phyloP scores from a whole-genome alignment of 176 grass and related monocot genomes.

The Stipa capillata region DNA sequence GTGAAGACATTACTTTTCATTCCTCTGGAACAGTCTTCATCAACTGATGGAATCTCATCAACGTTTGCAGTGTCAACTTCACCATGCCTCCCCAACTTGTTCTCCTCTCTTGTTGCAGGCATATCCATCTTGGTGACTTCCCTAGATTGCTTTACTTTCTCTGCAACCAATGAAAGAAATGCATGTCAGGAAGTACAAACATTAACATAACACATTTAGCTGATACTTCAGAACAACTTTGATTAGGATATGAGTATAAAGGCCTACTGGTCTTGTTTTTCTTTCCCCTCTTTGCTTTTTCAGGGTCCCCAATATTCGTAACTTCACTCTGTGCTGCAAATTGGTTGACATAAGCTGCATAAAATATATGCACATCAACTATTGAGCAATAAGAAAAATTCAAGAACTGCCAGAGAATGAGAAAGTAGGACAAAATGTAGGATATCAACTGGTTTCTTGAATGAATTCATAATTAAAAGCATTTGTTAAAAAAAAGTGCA shows the following conservation, averaged over 20 bases:
- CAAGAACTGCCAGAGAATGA: neutral
- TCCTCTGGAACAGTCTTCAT: conserved; percentile 86
- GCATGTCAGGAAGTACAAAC: neutral
- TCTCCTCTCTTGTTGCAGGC: conserved; percentile 15
- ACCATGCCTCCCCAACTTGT: conserved; percentile 23
- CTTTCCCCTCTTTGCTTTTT: conserved; percentile 37
- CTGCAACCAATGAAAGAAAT: conserved; percentile 25
- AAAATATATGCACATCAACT: conserved; percentile 2
- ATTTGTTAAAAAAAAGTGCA: conserved; percentile 1
- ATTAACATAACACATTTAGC: neutral
- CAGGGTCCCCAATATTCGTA: conserved; percentile 29
- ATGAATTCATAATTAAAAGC: neutral
- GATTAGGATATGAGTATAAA: neutral
- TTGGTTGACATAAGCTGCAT: conserved; percentile 18
- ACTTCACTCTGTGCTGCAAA: conserved; percentile 15
- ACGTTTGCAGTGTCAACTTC: conserved; percentile 37
- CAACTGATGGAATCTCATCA: conserved; percentile 51
- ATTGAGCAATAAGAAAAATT: neutral
- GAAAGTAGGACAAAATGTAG: neutral
- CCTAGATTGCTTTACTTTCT: conserved; percentile 51
- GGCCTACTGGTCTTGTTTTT: conserved; percentile 48
- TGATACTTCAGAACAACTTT: conserved; percentile 2
- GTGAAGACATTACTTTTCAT: conserved; percentile 69
- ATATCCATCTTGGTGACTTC: conserved; percentile 33
- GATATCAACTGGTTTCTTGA: neutral